These are phyloP conservation scores for Lactarius hengduanensis DNA, from an alignment of 768 basidiomycete species.

Conservation along the genomic window DNA sequence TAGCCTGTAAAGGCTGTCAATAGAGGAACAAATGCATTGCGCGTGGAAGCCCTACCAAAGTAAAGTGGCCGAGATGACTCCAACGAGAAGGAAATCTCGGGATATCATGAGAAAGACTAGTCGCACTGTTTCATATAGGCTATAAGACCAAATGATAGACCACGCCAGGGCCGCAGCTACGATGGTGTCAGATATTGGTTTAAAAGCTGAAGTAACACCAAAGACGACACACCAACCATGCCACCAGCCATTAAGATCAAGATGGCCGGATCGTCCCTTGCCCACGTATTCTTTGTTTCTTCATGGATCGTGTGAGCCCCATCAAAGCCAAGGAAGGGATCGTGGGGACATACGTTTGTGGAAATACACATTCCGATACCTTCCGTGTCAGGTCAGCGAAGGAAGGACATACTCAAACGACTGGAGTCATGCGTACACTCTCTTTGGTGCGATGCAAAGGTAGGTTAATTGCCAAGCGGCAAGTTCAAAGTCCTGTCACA, in stretches of 20 bases:
- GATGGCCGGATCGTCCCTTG: slow-evolving; percentile 95
- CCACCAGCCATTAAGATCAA: slow-evolving; percentile 81
- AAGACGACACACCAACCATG: slow-evolving; percentile 56
- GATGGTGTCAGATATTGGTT: neutral
- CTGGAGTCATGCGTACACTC: slow-evolving; percentile 63
- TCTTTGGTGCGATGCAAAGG: slow-evolving; percentile 84
- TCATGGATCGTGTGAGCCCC: slow-evolving; percentile 25
- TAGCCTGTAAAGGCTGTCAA: slow-evolving; percentile 44
- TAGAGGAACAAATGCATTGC: neutral
- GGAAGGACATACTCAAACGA: slow-evolving; percentile 23
- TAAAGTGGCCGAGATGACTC: slow-evolving; percentile 69
- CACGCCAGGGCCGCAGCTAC: slow-evolving; percentile 81
- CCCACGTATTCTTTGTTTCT: slow-evolving; percentile 99
- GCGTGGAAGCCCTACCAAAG: slow-evolving; percentile 56
- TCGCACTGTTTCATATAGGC: slow-evolving; percentile 52
- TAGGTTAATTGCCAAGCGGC: slow-evolving; percentile 97
- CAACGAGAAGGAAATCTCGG: slow-evolving; percentile 83
- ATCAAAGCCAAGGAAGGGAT: neutral
- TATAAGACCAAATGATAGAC: slow-evolving; percentile 78
- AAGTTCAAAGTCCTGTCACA: slow-evolving; percentile 85
- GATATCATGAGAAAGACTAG: slow-evolving; percentile 81
- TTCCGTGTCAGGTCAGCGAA: slow-evolving; percentile 34
- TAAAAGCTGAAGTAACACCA: neutral
- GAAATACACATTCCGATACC: slow-evolving; percentile 96
- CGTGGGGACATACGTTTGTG: slow-evolving; percentile 74